These are phyloP conservation scores for Cadophora luteo-olivacea DNA, from an alignment of 2,329 filamentous ascomycete species.

Conservation along the genomic window DNA sequence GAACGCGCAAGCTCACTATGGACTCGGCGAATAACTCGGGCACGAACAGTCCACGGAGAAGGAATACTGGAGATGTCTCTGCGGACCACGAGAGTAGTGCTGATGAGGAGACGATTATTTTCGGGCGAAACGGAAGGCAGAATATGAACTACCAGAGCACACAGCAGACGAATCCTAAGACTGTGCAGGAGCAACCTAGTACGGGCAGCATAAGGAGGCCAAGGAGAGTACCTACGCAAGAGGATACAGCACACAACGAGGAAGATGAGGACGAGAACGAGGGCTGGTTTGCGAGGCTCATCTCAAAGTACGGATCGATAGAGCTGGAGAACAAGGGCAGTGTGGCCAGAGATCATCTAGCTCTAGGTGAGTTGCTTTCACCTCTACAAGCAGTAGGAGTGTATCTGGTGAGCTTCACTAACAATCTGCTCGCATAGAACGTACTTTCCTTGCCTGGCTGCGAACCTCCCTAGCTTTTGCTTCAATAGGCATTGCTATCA, in stretches of 20 bases:
- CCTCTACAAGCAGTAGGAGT: background rate
- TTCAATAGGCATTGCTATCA: conserved; percentile 82
- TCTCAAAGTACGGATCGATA: conserved; percentile 57
- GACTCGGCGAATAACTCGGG: conserved; percentile 20
- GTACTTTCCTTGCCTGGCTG: conserved; percentile 86
- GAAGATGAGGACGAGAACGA: conserved; percentile 45
- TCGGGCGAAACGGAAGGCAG: conserved; percentile 35
- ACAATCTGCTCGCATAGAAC: conserved; percentile 59
- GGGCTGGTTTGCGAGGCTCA: conserved; percentile 59
- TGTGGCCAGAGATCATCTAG: conserved; percentile 82
- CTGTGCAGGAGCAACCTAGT: conserved; percentile 18
- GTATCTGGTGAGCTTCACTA: conserved; percentile 14
- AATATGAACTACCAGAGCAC: conserved; percentile 38
- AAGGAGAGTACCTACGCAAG: conserved; percentile 22
- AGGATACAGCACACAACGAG: conserved; percentile 12
- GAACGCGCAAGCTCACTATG: conserved; percentile 31
- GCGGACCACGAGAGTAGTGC: conserved; percentile 40
- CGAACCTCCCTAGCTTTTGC: conserved; percentile 83
- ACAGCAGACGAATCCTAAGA: conserved; percentile 17
- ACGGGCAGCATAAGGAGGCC: conserved; percentile 30
- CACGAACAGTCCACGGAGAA: conserved; percentile 16
- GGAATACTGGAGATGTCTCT: conserved; percentile 4
- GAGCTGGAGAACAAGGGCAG: conserved; percentile 88
- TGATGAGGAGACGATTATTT: conserved; percentile 49
- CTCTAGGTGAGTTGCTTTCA: conserved; percentile 62